Conservation (phyloP, 192 early-diverging fungal species). For the Podila horticola region DNA sequence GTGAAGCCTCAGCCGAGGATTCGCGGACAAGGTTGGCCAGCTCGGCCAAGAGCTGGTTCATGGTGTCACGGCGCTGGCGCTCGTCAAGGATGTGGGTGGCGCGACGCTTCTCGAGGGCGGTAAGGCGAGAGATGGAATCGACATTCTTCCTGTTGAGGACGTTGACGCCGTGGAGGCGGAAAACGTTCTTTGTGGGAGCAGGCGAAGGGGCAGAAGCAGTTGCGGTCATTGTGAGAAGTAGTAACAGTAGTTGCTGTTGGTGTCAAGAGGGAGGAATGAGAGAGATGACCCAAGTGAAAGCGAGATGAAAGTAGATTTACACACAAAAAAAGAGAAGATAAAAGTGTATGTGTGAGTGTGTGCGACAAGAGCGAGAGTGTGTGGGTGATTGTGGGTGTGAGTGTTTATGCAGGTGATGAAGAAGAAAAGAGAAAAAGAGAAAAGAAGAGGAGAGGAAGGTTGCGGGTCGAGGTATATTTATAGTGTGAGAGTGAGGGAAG, state of each 20-base stretch:
- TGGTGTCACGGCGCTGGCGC: conserved; percentile 49
- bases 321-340: conserved; percentile 1
- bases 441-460: not conserved
- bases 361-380: not conserved
- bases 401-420: not conserved
- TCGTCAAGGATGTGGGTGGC: conserved; percentile 51
- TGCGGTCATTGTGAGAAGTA: conserved; percentile 21
- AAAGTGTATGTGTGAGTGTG: not conserved
- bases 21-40: conserved; percentile 46
- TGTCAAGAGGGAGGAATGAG: too few relatives aligned
- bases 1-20: conserved; percentile 23
- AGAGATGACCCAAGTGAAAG: too few relatives aligned
- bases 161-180: conserved; percentile 50
- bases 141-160: conserved; percentile 49
- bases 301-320: not conserved
- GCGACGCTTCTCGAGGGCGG: conserved; percentile 47
- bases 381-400: not conserved
- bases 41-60: conserved; percentile 51
- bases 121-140: conserved; percentile 47
- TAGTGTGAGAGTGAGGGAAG: not conserved
- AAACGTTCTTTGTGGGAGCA: conserved; percentile 43
- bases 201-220: conserved; percentile 17
- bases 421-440: not conserved
- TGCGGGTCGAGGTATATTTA: conserved; percentile 11
- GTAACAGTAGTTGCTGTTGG: conserved; percentile 1